Conservation (phyloP, 768 basidiomycete genomes). For the Amanita muscaria region DNA sequence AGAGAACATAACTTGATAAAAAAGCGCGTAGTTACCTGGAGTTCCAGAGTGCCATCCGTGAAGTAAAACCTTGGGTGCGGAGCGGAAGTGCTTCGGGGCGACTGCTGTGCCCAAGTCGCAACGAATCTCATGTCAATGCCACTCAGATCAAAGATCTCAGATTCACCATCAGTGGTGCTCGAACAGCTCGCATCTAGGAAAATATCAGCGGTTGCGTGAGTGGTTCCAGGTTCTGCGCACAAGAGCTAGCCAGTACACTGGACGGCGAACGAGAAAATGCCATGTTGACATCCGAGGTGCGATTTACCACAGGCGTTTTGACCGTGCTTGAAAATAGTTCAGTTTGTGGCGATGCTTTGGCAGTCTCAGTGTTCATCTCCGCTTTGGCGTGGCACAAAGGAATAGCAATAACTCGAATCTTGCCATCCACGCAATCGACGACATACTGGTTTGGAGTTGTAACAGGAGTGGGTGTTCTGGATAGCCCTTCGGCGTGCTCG, state of each 20-base stretch:
- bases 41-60: conserved; percentile 16
- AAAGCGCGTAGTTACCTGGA: conserved; percentile 12
- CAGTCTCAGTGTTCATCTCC: not conserved
- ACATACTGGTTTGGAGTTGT: conserved; percentile 3
- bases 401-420: not conserved
- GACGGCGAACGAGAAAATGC: not conserved
- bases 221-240: conserved; percentile 1
- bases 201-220: conserved; percentile 2
- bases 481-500: not conserved
- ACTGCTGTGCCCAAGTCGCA: conserved; percentile 1
- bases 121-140: not conserved
- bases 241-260: not conserved
- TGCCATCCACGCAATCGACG: not conserved
- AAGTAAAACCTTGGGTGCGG: conserved; percentile 18
- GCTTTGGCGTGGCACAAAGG: not conserved
- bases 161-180: not conserved
- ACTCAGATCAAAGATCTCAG: not conserved
- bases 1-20: not conserved
- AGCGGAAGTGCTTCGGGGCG: not conserved
- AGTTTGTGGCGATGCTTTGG: not conserved
- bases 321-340: not conserved
- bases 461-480: not conserved
- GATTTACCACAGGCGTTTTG: too few species aligned
- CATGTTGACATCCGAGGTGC: not conserved
- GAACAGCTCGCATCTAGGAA: conserved; percentile 5